Evolutionary conservation across 1,139 yeast genomes (phyloP).

Genomic region (Debaryomyces psychrophilus): DNA sequence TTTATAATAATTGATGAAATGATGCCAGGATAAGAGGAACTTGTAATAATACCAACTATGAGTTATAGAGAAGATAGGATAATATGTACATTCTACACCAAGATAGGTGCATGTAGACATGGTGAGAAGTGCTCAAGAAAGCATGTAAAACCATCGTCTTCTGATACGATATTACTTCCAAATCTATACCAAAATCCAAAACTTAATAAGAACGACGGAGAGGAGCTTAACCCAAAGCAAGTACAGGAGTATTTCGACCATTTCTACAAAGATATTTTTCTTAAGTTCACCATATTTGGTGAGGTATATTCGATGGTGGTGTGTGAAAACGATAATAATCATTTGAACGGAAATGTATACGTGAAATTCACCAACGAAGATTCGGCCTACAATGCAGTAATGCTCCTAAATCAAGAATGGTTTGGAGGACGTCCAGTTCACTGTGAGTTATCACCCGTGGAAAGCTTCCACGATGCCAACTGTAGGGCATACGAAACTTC

Average conservation of each 20-base stretch:
- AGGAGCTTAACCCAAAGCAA: slow-evolving; percentile 39
- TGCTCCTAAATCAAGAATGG: slow-evolving; percentile 77
- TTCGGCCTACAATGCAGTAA: slow-evolving; percentile 64
- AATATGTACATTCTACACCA: slow-evolving; percentile 63
- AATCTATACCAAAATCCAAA: slow-evolving; percentile 74
- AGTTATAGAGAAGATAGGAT: slow-evolving; percentile 24
- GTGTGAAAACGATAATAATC: slow-evolving; percentile 83
- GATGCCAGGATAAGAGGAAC: neutral
- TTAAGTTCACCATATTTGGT: slow-evolving; percentile 68
- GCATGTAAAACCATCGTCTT: slow-evolving; percentile 70
- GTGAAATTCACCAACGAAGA: slow-evolving; percentile 57
- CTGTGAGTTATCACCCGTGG: slow-evolving; percentile 79
- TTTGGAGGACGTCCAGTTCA: slow-evolving; percentile 78
- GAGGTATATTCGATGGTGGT: slow-evolving; percentile 68
- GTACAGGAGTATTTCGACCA: slow-evolving; percentile 59
- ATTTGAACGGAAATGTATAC: slow-evolving; percentile 81
- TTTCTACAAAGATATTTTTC: slow-evolving; percentile 73
- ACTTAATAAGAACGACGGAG: slow-evolving; percentile 37
- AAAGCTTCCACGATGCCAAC: slow-evolving; percentile 69
- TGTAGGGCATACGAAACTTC: slow-evolving; percentile 70
- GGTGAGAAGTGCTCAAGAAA: slow-evolving; percentile 85
- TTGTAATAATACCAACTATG: slow-evolving; percentile 1
- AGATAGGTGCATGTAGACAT: slow-evolving; percentile 93
- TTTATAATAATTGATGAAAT: neutral
- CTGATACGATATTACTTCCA: slow-evolving; percentile 67